Evolutionary conservation across 306 rosid genomes (phyloP), one percentile per base, ranked within the genome.

Genomic region (Hylodesmum podocarpum): DNA sequence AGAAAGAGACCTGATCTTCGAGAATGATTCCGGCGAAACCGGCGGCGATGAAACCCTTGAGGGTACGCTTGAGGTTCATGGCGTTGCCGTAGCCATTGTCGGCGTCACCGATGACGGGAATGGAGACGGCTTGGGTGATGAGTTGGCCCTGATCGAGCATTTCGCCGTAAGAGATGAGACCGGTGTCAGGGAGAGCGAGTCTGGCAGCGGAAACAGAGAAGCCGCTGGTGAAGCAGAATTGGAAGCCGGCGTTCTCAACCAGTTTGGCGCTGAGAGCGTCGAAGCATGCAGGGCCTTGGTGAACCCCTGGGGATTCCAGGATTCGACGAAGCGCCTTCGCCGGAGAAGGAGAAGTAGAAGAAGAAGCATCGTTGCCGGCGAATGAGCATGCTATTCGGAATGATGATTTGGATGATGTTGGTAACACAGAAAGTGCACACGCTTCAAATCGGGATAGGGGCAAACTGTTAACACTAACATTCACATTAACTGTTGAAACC

Each of bases 71-170:
- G 53, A 91, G 91, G 87, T 91, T 94, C 91, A 94, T 75, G 25
- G 93, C 93, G 77, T 94, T 90, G 4, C 98, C 97, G 40, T 89
- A 94, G 22, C 98, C 98, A 68, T 89, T 87, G 80, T 94, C 98
- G 2, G 88, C 98, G 83, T 94, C 98, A 28, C 89, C 96, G 25
- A 94, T 88, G 70, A 91, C 88, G 69, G 98, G 97, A 79, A 94
- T 89, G 0, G 93, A 88, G 58, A 91, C 91, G 24, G 96, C 75
- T 70, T 90, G 85, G 13, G 95, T 85, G 18, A 91, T 86, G 40
- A 86, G 86, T 24, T 72, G 91, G 73, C 96, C 95, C 29, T 91
- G 96, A 63, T 92, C 94, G 47, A 91, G 58, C 85, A 92, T 91
- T 83, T 94, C 97, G 58, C 95, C 98, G 53, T 89, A 94, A 16